Base-by-base conservation (phyloP, 768 basidiomycete species). In the Strobilomyces dryophilus region DNA sequence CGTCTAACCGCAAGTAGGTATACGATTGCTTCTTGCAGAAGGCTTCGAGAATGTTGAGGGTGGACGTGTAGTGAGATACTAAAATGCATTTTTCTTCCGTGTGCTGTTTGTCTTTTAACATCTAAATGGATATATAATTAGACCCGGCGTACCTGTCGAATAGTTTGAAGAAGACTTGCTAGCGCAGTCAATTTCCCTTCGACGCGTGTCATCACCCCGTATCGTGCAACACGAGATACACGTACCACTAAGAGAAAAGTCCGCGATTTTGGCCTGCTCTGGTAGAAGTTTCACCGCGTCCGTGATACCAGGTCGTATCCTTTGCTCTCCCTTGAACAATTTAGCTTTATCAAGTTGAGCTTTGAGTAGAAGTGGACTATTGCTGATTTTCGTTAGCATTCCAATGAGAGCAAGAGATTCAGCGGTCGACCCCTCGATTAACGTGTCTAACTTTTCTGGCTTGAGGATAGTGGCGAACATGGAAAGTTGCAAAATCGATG, bases 41-140 rank as follows among this genome's bases (percentile, higher is more conserved):
- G 4, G 82, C 82, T 72, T 98, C 92, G 29, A 99, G 74, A 51
- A 99, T 82, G 63, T 98, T 90, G 49, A 99, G 82, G 2, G 95
- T 97, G 5, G 89, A 87, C 0, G 95, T 98, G 63, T 89, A 99
- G 66, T 98, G 95, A n/a, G 94, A 98, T 32, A 95, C 91, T 39
- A 99, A 72, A 32, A 98, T 88, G 61, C 92, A 89, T 79, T 99
- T 99, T 72, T 99, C 95, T 37, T 89, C 84, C 0, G 91, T 93
- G 34, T 76, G 73, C 85, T 91, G 45, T 47, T 52, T 26, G 14
- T 41, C 20, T 18, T 8, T 61, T 39, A 57, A 49, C 35, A 42
- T 47, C 26, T 42, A 24, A 32, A 37, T 26, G 18, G 49, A 34
- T 5, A 34, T 29, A 11, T 11, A 34, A 20, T 21, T 27, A 14